Evolutionary conservation across 106 monocot species (phyloP).

Genomic region (Vanilla planifolia): DNA sequence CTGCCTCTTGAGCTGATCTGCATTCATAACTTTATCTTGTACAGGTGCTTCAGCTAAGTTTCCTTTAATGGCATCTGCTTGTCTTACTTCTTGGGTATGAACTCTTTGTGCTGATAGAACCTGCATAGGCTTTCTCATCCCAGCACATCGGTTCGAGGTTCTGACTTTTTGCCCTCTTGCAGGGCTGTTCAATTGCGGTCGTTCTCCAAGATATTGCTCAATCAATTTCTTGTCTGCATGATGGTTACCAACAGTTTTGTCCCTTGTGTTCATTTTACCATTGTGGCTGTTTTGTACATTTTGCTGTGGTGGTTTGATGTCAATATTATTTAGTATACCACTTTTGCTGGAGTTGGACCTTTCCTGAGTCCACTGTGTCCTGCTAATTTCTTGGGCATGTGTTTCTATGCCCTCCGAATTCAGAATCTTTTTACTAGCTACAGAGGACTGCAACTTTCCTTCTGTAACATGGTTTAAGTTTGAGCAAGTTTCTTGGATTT

Average conservation of each 20-base stretch:
- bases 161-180: constrained; percentile 14
- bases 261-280: constrained; percentile 6
- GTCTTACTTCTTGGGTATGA: neutral
- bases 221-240: constrained; percentile 9
- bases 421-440: constrained; percentile 5
- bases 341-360: neutral
- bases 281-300: constrained; percentile 9
- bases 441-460: constrained; percentile 1
- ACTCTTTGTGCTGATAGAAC: constrained; percentile 16
- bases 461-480: constrained; percentile 4
- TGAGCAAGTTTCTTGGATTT: neutral
- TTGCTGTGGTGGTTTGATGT: constrained; percentile 8
- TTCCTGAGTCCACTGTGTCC: neutral
- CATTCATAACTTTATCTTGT: neutral
- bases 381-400: constrained; percentile 6
- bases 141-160: neutral
- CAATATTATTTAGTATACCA: constrained; percentile 1
- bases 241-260: constrained; percentile 6
- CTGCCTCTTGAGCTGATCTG: constrained; percentile 7
- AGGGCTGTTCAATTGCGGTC: constrained; percentile 1
- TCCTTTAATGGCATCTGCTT: constrained; percentile 11
- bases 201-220: constrained; percentile 5
- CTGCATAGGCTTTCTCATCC: constrained; percentile 5
- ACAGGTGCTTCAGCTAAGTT: neutral
- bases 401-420: constrained; percentile 11